Percentiles rank a stretch among this genome's conserved stretches.
These are phyloP conservation scores for Xanthoconium stramineum DNA, from an alignment of 768 basidiomycete species.

Conservation along the genomic window DNA sequence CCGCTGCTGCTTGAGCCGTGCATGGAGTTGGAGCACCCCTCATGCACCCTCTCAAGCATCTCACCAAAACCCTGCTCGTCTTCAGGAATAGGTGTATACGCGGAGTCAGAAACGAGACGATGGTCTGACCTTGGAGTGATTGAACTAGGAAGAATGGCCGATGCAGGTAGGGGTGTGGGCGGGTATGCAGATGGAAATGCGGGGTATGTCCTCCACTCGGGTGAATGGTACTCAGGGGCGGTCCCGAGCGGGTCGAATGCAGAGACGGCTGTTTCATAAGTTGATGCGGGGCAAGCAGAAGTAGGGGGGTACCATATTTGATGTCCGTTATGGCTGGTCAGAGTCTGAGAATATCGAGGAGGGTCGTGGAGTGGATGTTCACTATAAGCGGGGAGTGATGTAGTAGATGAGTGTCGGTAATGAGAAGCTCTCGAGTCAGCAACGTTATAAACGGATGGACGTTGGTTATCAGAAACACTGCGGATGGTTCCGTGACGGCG, in stretches of 20 bases:
- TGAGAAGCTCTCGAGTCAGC: conserved; percentile 1
- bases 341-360: conserved; percentile 22
- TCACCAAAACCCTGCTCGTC: conserved; percentile 60
- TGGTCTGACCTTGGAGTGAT: conserved; percentile 3
- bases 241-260: conserved; percentile 20
- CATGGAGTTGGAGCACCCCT: conserved; percentile 58
- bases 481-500: conserved; percentile 14
- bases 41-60: conserved; percentile 68
- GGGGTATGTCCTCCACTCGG: conserved; percentile 74
- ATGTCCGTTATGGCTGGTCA: conserved; percentile 26
- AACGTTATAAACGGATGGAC: conserved; percentile 1
- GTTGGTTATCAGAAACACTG: conserved; percentile 18
- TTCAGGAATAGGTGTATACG: conserved; percentile 37
- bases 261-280: conserved; percentile 12
- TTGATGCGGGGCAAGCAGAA: conserved; percentile 35
- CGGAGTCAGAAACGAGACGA: conserved; percentile 4
- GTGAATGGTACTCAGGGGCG: conserved; percentile 35
- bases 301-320: conserved; percentile 63
- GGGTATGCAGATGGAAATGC: conserved; percentile 78
- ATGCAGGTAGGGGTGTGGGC: conserved; percentile 53
- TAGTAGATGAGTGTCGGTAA: conserved; percentile 16
- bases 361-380: conserved; percentile 21
- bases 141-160: conserved; percentile 31
- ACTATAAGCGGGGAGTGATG: conserved; percentile 24
- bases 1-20: conserved; percentile 58